Evolutionary conservation across 2,329 filamentous ascomycete genomes (phyloP), one percentile per base, ranked within the genome.

Genomic region (Xylaria sp.): DNA sequence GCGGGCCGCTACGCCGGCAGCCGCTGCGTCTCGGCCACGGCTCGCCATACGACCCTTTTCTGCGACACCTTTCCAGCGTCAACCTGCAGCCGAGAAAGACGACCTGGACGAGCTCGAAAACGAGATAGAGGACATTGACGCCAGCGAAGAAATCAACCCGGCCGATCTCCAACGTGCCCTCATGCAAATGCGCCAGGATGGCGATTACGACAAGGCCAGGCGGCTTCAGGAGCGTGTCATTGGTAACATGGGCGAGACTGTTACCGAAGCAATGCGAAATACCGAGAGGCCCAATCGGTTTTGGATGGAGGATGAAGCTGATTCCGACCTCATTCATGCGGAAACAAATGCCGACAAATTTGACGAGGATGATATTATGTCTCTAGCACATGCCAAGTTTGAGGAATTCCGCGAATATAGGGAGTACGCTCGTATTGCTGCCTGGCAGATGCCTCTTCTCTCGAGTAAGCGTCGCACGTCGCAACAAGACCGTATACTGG

Each of bases 401-500:
- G 93, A 97, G 75, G 88, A 96, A 80, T 90, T 97, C 76, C 87
- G 95, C 71, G 94, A 98, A 81, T 86, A 95, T 78, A 88, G 96
- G 83, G 90, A 97, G 76, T 97, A 97, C 80, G 90, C 92, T 57
- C 88, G 96, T 61, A 85, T 97, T 74, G 90, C 92, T 56, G 93
- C 94, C 28, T 99, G 96, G 94, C 96, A 99, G 81, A 93, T 99
- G 91, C 96, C 96, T 10, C 83, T 97, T 71, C 84, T 99, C 68
- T 89, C 90, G 67, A 92, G 94, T 97, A 88, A 80, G 93, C 86
- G 28, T n/a, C 57, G 48, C 59, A 33, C 6, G 13, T 36, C 28
- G 17, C 57, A 6, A n/a, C 23, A 9, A 42, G n/a, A 38, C 17
- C 0, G 15, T 13, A 15, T 26, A 44, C 33, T 20, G 53, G 53